Conservation (phyloP, 1,139 yeast species). For the Debaryomycetaceae sp. region DNA sequence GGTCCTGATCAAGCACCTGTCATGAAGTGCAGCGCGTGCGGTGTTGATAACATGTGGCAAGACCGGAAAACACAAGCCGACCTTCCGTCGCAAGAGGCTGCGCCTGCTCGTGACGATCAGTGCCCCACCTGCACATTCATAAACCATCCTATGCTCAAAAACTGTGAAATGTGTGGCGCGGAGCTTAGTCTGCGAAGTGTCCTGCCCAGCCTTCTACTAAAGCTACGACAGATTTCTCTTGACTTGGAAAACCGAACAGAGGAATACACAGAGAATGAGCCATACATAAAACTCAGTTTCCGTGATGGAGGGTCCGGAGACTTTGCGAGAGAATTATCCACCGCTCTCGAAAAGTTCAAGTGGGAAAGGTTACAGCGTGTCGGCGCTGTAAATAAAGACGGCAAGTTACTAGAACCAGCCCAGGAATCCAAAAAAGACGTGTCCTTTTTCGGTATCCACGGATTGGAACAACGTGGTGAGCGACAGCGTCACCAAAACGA, state of each 20-base stretch:
- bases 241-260: conserved; percentile 20
- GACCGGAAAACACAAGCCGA: background rate
- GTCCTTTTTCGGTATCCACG: conserved; percentile 49
- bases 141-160: conserved; percentile 68
- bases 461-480: conserved; percentile 53
- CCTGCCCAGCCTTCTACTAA: conserved; percentile 1
- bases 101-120: conserved; percentile 23
- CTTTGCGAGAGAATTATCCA: conserved; percentile 33
- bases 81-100: background rate
- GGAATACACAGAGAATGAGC: conserved; percentile 20
- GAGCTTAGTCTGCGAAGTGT: conserved; percentile 18
- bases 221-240: background rate
- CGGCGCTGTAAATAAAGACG: conserved; percentile 33
- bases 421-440: conserved; percentile 2
- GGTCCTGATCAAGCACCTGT: too few relatives aligned
- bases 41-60: conserved; percentile 28
- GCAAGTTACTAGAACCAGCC: conserved; percentile 12
- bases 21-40: conserved; percentile 71
- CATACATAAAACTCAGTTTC: conserved; percentile 49
- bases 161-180: conserved; percentile 84
- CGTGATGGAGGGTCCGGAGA: conserved; percentile 46
- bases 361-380: conserved; percentile 32
- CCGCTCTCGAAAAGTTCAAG: conserved; percentile 30
- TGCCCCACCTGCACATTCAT: conserved; percentile 81
- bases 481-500: conserved; percentile 51